Percentiles rank a stretch among this genome's conserved stretches.
Conservation (phyloP, 768 basidiomycete species). For the Panaeolus papilionaceus region DNA sequence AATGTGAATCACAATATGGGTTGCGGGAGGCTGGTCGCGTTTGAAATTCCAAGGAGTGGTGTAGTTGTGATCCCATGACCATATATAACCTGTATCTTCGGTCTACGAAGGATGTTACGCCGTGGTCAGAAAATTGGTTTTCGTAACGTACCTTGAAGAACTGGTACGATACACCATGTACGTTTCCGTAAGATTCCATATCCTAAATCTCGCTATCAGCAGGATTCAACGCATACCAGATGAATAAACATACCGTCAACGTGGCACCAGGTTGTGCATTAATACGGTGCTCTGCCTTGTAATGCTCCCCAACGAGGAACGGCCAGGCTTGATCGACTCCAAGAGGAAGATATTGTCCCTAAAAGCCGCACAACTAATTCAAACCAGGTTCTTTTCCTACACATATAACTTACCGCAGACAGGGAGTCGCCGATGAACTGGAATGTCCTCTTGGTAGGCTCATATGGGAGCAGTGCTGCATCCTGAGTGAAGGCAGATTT, state of each 20-base stretch:
- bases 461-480: slow-evolving; percentile 51
- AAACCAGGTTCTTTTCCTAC: neutral
- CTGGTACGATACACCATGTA: slow-evolving; percentile 57
- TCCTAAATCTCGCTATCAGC: slow-evolving; percentile 40
- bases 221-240: neutral
- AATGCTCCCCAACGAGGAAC: slow-evolving; percentile 54
- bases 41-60: slow-evolving; percentile 65
- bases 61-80: slow-evolving; percentile 61
- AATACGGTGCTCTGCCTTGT: slow-evolving; percentile 58
- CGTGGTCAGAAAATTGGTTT: neutral
- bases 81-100: slow-evolving; percentile 61
- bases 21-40: slow-evolving; percentile 50
- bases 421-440: slow-evolving; percentile 67
- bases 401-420: slow-evolving; percentile 49
- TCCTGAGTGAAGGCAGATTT: slow-evolving; percentile 40
- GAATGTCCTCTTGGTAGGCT: slow-evolving; percentile 50
- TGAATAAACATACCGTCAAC: slow-evolving; percentile 38
- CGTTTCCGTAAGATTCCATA: slow-evolving; percentile 57
- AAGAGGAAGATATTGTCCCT: slow-evolving; percentile 60
- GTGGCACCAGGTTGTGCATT: slow-evolving; percentile 62
- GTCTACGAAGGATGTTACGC: slow-evolving; percentile 39
- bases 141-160: slow-evolving; percentile 48
- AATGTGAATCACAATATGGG: slow-evolving; percentile 63
- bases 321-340: slow-evolving; percentile 67
- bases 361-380: neutral